These are phyloP conservation scores for Effrenium voratum DNA, from an alignment of 73 alveolate genomes.

Conservation along the genomic window DNA sequence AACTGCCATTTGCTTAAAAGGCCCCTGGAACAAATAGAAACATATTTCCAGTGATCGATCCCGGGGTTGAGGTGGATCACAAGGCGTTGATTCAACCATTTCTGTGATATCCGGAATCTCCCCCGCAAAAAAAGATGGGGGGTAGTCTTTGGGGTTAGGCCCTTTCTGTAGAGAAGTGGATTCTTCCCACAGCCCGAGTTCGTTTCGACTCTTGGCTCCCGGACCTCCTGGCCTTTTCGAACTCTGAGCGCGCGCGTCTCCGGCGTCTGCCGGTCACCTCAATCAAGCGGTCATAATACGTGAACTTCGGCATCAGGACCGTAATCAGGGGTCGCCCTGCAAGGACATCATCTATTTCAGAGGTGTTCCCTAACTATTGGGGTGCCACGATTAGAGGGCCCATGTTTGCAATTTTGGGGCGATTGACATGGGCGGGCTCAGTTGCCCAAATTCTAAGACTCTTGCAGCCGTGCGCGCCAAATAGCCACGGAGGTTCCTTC, in stretches of 20 bases:
- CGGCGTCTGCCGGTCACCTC: conserved; percentile 71
- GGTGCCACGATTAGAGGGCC: neutral
- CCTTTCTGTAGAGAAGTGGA: too few species aligned
- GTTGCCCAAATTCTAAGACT: neutral
- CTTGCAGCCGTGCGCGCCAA: conserved; percentile 33
- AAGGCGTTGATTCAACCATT: too few species aligned
- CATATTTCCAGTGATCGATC: too few species aligned
- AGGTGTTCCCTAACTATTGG: neutral
- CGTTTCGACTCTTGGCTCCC: too few species aligned
- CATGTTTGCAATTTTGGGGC: neutral
- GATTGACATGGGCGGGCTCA: too few species aligned
- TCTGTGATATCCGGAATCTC: too few species aligned
- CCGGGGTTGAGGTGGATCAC: too few species aligned
- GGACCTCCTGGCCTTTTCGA: conserved; percentile 71
- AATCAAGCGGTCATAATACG: neutral
- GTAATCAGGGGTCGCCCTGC: neutral
- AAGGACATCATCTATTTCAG: neutral
- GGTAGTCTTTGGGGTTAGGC: too few species aligned
- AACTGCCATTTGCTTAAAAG: too few species aligned
- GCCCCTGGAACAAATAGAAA: too few species aligned
- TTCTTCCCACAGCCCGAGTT: too few species aligned
- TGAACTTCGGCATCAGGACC: neutral
- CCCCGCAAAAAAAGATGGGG: too few species aligned
- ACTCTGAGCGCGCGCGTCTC: conserved; percentile 59
- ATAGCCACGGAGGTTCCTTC: conserved; percentile 73